phyloP scores from a whole-genome alignment of 1,284 basidiomycete genomes.

The Trichosporon coremiiforme region DNA sequence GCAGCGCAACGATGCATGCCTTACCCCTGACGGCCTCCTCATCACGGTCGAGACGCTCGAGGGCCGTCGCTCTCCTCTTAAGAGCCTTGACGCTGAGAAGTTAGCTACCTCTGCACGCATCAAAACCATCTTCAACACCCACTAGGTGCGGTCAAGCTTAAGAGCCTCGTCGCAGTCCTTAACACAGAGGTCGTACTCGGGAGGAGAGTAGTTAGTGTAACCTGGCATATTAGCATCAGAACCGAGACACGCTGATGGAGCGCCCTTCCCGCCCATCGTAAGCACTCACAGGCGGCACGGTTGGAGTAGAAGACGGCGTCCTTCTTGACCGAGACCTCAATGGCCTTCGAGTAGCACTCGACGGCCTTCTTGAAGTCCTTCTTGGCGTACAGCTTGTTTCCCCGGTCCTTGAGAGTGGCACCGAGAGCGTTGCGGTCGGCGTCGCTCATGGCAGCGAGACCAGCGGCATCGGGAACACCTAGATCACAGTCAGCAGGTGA shows the following conservation, averaged over 20 bases:
- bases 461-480: slow-evolving; percentile 46
- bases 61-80: slow-evolving; percentile 84
- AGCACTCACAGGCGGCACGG: slow-evolving; percentile 82
- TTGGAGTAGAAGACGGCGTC: slow-evolving; percentile 97
- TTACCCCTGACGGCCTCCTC: slow-evolving; percentile 77
- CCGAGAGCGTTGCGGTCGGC: slow-evolving; percentile 72
- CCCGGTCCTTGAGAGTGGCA: slow-evolving; percentile 78
- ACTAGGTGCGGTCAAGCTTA: slow-evolving; percentile 77
- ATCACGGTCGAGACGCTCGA: slow-evolving; percentile 74
- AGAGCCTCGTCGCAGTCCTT: slow-evolving; percentile 89
- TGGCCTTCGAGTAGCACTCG: slow-evolving; percentile 87
- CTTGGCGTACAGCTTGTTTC: slow-evolving; percentile 84
- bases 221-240: slow-evolving; percentile 58
- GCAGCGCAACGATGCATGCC: slow-evolving; percentile 33
- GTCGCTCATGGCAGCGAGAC: slow-evolving; percentile 43
- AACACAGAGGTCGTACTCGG: slow-evolving; percentile 81
- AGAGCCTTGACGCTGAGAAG: slow-evolving; percentile 77
- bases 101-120: no score
- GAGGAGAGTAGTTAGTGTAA: slow-evolving; percentile 87
- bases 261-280: slow-evolving; percentile 25
- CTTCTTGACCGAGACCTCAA: slow-evolving; percentile 76
- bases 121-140: slow-evolving; percentile 21
- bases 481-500: background rate
- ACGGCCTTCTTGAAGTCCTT: slow-evolving; percentile 78
- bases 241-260: background rate